These are phyloP conservation scores for Neurospora sp. DNA, from an alignment of 495 filamentous ascomycete genomes.

Conservation along the genomic window DNA sequence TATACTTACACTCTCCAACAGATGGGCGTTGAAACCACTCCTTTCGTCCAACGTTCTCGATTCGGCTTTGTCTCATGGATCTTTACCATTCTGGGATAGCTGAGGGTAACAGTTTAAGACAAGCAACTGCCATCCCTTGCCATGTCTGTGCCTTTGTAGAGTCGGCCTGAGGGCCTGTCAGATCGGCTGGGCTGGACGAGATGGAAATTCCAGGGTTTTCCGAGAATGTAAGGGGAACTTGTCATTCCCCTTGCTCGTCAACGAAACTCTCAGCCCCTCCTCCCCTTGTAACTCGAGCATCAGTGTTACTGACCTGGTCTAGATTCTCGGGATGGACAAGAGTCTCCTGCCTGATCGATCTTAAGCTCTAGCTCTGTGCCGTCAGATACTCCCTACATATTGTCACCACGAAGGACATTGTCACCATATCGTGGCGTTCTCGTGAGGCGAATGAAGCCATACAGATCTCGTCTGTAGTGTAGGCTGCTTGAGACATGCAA, in stretches of 20 bases:
- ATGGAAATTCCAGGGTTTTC: no score
- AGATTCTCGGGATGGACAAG: not conserved
- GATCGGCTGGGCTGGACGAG: not conserved
- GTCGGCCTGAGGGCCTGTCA: not conserved
- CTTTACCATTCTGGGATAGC: not conserved
- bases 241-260: not conserved
- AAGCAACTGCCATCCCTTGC: not conserved
- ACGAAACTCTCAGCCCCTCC: not conserved
- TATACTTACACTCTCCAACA: no score
- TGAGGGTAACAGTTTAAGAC: not conserved
- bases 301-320: not conserved
- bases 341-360: not conserved
- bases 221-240: not conserved
- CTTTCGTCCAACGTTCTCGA: not conserved
- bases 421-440: not conserved
- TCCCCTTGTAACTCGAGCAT: not conserved
- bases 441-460: not conserved
- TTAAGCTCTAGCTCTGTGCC: not conserved
- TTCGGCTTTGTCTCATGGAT: not conserved
- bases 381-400: not conserved
- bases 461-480: not conserved
- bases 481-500: not conserved
- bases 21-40: not conserved
- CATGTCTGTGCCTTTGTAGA: not conserved
- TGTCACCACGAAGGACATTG: not conserved